Base-by-base conservation (phyloP, 148 eudicot genomes). In the Drosera capensis region DNA sequence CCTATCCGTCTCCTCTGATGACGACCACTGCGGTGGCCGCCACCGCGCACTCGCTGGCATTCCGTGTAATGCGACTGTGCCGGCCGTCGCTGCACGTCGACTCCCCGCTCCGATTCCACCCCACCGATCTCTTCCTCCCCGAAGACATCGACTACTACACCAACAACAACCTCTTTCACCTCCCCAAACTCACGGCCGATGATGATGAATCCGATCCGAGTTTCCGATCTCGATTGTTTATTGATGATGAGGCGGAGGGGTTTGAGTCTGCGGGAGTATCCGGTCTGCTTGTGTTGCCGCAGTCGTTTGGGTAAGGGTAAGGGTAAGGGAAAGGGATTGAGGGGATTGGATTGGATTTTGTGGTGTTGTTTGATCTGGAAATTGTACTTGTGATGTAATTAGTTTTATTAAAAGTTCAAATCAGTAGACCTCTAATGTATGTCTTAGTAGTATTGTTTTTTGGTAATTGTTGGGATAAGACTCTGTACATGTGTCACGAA, bases 221-320 rank as follows among this genome's bases (percentile, higher is more conserved):
- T 36, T 90, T 66, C 57, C 79, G 92, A 48, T 56, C 71, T 45
- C 63, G 95, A 7, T 76, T 78, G 45, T 71, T 80, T 25, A 82
- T 84, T 47, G 44, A 70, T 15, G 63, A 84, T 24, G 71, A 79
- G 2, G 49, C 70, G 13, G 66, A 69, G 15, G 73, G n/a, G n/a
- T n/a, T n/a, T n/a, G n/a, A n/a, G n/a, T n/a, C 95, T 3, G 56
- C 79, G n/a, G 97, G 97, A 58, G 64, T 90, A 51, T 56, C 87
- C 12, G 97, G 94, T 36, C 77, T 90, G 48, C 97, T 90, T 62
- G 81, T 84, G 21, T 85, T 90, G 14, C 97, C 97, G 5, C 97
- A 90, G 16, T 77, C 97, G 39, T 90, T 90, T 54, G 97, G 97
- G 95, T 80, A n/a, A n/a, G n/a, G n/a, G n/a, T n/a, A n/a, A n/a